phyloP scores from a whole-genome alignment of 345 rosid genomes.

The Lumnitzera racemosa region DNA sequence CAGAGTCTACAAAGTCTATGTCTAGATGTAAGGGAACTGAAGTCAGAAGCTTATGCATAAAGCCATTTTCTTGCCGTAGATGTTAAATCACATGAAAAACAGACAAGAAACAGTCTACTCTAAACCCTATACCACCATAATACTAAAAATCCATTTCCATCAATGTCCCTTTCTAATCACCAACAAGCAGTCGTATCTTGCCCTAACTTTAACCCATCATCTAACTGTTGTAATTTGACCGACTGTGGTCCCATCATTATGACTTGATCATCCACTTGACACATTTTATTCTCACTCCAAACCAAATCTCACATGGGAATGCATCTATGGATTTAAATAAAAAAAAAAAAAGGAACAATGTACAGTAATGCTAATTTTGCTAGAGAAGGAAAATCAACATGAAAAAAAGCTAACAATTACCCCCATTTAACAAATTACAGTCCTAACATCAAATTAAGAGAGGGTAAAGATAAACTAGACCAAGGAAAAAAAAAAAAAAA shows the following conservation, averaged over 20 bases:
- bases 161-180: not conserved
- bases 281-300: not conserved
- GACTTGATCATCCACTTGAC: not conserved
- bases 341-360: not conserved
- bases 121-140: too few relatives aligned
- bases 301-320: not conserved
- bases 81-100: too few relatives aligned
- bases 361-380: slow-evolving; percentile 1
- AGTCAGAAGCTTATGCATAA: too few relatives aligned
- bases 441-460: too few relatives aligned
- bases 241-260: not conserved
- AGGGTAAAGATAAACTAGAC: not conserved
- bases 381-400: not conserved
- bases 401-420: not conserved
- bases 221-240: slow-evolving; percentile 9
- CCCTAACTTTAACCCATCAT: slow-evolving; percentile 5
- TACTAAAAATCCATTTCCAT: not conserved
- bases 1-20: too few relatives aligned
- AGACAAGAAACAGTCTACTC: too few relatives aligned
- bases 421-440: not conserved
- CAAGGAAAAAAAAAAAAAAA: not conserved
- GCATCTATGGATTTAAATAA: too few relatives aligned
- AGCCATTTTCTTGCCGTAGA: too few relatives aligned
- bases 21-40: too few relatives aligned
- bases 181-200: not conserved